Evolutionary conservation across 768 basidiomycete species (phyloP).

Genomic region (Candolleomyces aberdarensis): DNA sequence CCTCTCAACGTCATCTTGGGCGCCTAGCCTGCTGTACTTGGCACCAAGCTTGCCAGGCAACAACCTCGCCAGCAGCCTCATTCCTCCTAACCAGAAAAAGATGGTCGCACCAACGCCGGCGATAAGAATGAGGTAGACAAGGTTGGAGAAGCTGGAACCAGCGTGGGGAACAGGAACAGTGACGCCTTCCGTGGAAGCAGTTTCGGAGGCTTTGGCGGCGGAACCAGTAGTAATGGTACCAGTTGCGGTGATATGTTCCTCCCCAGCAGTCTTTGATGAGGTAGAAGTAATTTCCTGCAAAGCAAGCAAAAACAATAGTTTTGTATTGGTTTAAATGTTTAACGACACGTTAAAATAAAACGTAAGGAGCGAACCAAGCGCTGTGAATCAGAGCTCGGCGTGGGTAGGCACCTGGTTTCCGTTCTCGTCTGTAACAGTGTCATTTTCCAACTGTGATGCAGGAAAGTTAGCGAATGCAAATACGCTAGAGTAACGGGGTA

Average conservation of each 20-base stretch:
- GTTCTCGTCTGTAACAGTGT: conserved; percentile 52
- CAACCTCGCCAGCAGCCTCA: conserved; percentile 41
- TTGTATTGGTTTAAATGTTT: conserved; percentile 48
- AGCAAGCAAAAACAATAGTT: conserved; percentile 28
- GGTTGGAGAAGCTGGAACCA: conserved; percentile 20
- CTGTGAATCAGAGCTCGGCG: conserved; percentile 77
- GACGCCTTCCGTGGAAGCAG: conserved; percentile 4
- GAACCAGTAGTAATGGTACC: not conserved
- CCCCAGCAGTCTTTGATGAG: not conserved
- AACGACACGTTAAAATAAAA: conserved; percentile 10
- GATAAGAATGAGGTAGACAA: conserved; percentile 39
- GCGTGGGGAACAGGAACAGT: not conserved
- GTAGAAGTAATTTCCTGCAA: conserved; percentile 5
- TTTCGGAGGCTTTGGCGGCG: conserved; percentile 6
- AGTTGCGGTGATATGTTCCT: conserved; percentile 4
- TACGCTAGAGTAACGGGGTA: not conserved
- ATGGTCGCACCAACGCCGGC: conserved; percentile 41
- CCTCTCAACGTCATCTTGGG: conserved; percentile 15
- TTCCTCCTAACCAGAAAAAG: conserved; percentile 52
- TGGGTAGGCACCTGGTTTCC: conserved; percentile 91
- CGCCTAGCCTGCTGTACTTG: conserved; percentile 43
- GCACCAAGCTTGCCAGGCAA: conserved; percentile 27
- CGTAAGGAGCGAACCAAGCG: conserved; percentile 33
- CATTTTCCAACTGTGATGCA: conserved; percentile 45
- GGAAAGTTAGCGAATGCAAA: conserved; percentile 11